Evolutionary conservation across 2,329 filamentous ascomycete genomes (phyloP), one percentile per base, ranked within the genome.

Genomic region (Phyllosticta citribraziliensis): DNA sequence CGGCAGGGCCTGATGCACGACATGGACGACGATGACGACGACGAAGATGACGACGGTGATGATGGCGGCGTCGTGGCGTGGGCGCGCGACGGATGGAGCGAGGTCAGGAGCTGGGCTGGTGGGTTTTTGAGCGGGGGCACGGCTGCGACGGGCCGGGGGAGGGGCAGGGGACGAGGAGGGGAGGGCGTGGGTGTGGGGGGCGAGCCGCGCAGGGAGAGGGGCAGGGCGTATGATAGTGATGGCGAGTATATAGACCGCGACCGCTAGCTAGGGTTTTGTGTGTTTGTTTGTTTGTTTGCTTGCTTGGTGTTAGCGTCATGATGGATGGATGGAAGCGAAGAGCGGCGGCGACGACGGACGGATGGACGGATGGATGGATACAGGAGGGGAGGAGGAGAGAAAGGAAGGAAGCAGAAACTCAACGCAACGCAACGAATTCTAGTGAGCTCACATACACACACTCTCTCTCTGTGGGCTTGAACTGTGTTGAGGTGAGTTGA

Each of bases 21-120:
- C 11, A 17, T 40, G 33, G 33, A 40, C 11, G 33, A 40, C 14
- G 33, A 14, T 11, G 33, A 40, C n/a, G n/a, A n/a, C n/a, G n/a
- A n/a, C n/a, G n/a, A n/a, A 12, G 33, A 35, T 35, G 3, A 35
- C 11, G 33, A 40, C 33, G 33, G 8, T 8, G 52, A 60, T 8
- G 58, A 60, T 17, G 24, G 52, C 17, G 58, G 58, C 19, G 20
- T 60, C 14, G 19, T 60, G 5, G 54, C 58, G 6, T 60, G 58
- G 58, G 58, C 58, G 6, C 52, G 58, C 2, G 52, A 60, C 10
- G 58, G 58, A 17, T 47, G 55, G 20, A 51, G 55, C n/a, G 57
- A 59, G 19, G n/a, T 59, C 12, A 52, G 55, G 35, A 55, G 52
- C 12, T 60, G 58, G 58, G 52, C 58, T 20, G 58, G 58, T n/a